phyloP scores from a whole-genome alignment of 2,329 filamentous ascomycete genomes.

The Hymenoscyphus fraxineus region DNA sequence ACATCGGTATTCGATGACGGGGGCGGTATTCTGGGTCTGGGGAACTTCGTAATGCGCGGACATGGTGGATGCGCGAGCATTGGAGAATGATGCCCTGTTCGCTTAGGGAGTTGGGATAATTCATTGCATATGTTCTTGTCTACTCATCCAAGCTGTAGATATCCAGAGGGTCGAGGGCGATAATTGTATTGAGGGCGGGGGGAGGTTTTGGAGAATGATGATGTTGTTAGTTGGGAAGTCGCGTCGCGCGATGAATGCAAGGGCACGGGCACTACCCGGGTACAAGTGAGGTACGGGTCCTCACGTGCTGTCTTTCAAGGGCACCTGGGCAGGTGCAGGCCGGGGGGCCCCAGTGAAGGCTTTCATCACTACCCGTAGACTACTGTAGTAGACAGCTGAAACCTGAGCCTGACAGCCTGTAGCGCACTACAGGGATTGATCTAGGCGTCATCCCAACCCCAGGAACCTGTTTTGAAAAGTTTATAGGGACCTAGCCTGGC shows the following conservation, averaged over 20 bases:
- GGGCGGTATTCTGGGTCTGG: constrained; percentile 52
- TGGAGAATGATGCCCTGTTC: constrained; percentile 14
- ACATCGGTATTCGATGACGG: constrained; percentile 79
- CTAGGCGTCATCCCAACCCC: background rate
- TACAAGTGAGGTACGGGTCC: no score
- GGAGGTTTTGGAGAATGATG: background rate
- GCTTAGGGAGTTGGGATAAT: background rate
- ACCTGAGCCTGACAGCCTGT: no score
- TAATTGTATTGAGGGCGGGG: background rate
- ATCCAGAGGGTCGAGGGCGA: background rate
- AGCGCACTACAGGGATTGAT: background rate
- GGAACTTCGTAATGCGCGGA: constrained; percentile 24
- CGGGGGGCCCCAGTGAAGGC: no score
- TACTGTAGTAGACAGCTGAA: no score
- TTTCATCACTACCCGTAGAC: no score
- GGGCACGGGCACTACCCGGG: no score
- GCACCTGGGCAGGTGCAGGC: no score
- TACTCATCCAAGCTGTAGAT: background rate
- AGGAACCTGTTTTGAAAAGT: background rate
- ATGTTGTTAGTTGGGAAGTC: background rate
- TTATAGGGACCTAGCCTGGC: background rate
- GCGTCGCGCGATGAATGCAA: no score
- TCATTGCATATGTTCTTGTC: constrained; percentile 14
- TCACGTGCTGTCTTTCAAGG: no score
- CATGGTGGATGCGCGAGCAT: constrained; percentile 11